Evolutionary conservation across 495 filamentous ascomycete genomes (phyloP), one percentile per base, ranked within the genome.

Genomic region (Podospora comata): DNA sequence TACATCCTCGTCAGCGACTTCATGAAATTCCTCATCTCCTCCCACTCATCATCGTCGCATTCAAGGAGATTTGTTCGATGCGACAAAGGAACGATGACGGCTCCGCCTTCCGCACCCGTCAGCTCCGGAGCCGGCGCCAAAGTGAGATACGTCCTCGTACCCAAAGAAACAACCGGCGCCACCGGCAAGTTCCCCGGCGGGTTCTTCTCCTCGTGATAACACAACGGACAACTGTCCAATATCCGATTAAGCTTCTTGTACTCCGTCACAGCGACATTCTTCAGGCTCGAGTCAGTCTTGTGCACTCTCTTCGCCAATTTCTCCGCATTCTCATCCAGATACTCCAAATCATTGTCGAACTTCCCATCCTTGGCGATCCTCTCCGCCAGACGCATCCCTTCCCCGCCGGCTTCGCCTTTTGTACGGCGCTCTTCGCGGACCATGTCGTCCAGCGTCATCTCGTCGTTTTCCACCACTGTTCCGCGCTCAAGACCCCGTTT

Each of bases 1-100:
- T 98, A 98, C 87, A 96, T 87, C 60, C 94, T 88, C 2, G 89
- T 97, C 34, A 99, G 85, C 74, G 87, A 91, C 81, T 99, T 99
- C 94, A 98, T 98, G 79, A 99, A 99, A 78, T 99, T 99, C 77
- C 94, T 90, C 54, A 99, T 92, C 75, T 99, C 95, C 72, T 99
- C 95, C 95, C 96, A 99, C 77, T 99, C 95, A 73, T 98, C 96
- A 75, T 98, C 96, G 75, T 98, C 96, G 75, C 96, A 98, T 79
- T 97, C 95, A 26, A 99, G 83, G 15, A 98, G 87, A 75, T 98
- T 99, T 34, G 85, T 87, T 57, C 89, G 89, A 76, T 99, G 95
- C 76, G 91, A 89, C 61, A 96, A 91, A 26, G 95, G 95, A 11
- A 94, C 90, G 71, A 98, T 96, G 44, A 92, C 86, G 13, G 93